Evolutionary conservation across 208 protist species (phyloP).

Genomic region (Angomonas ambiguus): DNA sequence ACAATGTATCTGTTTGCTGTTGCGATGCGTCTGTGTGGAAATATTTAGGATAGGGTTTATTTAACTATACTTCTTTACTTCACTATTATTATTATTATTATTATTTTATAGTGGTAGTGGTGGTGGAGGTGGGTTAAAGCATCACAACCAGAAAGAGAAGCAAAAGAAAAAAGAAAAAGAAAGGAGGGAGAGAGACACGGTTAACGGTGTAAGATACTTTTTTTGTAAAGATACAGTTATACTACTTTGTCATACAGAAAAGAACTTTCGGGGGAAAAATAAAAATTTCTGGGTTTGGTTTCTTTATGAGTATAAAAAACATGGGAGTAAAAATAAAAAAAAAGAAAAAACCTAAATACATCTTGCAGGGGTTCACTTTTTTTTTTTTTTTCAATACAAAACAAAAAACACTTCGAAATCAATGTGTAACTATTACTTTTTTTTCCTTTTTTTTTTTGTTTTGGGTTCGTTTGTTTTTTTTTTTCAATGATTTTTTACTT

Average conservation of each 20-base stretch:
- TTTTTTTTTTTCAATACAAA: neutral
- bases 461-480: neutral
- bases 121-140: neutral
- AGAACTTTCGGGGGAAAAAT: neutral
- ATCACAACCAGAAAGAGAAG: neutral
- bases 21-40: too few species aligned
- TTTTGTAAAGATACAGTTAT: neutral
- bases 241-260: neutral
- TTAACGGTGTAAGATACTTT: too few species aligned
- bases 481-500: neutral
- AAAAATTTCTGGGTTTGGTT: neutral
- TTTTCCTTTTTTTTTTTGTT: constrained; percentile 7
- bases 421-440: neutral
- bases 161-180: constrained; percentile 12
- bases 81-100: too few species aligned
- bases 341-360: constrained; percentile 1
- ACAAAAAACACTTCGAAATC: neutral
- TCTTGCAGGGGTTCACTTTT: neutral
- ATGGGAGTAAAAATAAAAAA: constrained; percentile 10
- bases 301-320: neutral
- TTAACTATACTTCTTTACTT: too few species aligned
- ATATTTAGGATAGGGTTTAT: too few species aligned
- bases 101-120: constrained; percentile 12
- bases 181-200: constrained; percentile 6
- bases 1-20: too few species aligned